Percentiles rank a stretch among this genome's conserved stretches.
phyloP scores from a whole-genome alignment of 192 early-diverging fungal species.

The Backusella morwellensis region DNA sequence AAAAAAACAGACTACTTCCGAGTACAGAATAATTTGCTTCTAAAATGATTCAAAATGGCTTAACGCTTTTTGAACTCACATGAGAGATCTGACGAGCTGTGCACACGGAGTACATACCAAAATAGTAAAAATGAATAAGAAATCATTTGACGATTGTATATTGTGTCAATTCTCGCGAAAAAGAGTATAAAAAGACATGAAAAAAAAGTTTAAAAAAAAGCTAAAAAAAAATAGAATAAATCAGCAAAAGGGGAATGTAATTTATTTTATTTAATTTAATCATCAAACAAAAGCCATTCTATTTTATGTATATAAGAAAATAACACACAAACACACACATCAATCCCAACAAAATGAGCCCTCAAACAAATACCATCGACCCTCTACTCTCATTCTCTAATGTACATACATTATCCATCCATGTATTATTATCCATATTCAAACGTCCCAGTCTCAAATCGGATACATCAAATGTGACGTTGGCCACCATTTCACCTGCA shows the following conservation, averaged over 20 bases:
- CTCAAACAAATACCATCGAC: background rate
- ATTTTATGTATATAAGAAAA: slow-evolving; percentile 1
- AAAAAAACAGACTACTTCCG: background rate
- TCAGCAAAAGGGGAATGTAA: background rate
- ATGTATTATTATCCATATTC: background rate
- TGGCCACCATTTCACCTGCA: slow-evolving; percentile 8
- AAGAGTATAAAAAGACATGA: background rate
- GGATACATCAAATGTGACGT: background rate
- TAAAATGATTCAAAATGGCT: background rate
- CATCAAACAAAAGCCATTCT: background rate
- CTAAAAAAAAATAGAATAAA: background rate
- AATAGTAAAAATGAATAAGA: background rate
- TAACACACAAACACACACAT: background rate
- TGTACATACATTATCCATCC: slow-evolving; percentile 10
- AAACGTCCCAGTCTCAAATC: background rate
- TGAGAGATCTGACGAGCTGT: slow-evolving; percentile 7
- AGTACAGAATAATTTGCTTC: slow-evolving; percentile 2
- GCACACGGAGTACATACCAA: background rate
- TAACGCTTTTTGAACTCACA: background rate
- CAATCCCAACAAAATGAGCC: background rate
- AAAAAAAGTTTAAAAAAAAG: background rate
- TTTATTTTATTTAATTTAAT: background rate
- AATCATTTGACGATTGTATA: background rate
- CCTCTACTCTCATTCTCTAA: slow-evolving; percentile 8
- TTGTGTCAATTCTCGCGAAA: background rate